These are phyloP conservation scores for Rauvolfia tetraphylla DNA, from an alignment of 257 asterid species.

Conservation along the genomic window DNA sequence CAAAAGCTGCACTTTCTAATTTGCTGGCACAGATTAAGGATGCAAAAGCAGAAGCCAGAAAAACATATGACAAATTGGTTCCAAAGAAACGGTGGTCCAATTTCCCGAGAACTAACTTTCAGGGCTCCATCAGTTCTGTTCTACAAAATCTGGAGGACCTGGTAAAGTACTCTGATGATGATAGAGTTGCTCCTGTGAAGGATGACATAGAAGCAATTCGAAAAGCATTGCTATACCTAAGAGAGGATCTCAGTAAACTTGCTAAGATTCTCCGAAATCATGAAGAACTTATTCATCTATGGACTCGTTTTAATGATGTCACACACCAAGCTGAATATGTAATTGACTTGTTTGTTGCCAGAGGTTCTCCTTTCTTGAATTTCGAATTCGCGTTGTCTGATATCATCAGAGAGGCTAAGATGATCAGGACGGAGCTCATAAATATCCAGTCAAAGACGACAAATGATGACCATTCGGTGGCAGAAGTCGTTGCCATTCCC, in stretches of 20 bases:
- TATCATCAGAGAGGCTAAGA: neutral
- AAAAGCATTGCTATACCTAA: neutral
- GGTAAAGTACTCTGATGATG: neutral
- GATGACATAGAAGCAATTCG: neutral
- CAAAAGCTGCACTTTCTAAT: too few relatives aligned
- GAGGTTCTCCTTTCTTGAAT: neutral
- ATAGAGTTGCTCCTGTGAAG: neutral
- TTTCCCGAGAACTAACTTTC: slow-evolving; percentile 4
- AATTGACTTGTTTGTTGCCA: neutral
- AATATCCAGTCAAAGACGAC: neutral
- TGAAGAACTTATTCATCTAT: too few relatives aligned
- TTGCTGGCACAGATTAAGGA: too few relatives aligned
- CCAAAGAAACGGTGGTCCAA: neutral
- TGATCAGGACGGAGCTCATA: neutral
- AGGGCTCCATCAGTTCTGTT: too few relatives aligned
- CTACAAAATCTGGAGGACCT: neutral
- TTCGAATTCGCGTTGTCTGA: neutral
- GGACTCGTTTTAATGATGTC: neutral
- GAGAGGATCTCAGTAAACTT: neutral
- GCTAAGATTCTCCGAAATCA: neutral
- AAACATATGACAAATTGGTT: neutral
- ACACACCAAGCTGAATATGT: slow-evolving; percentile 6
- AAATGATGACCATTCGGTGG: neutral
- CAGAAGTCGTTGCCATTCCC: too few relatives aligned
- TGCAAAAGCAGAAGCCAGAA: too few relatives aligned